Conservation (phyloP, 768 basidiomycete species). For the Mycena belliarum region DNA sequence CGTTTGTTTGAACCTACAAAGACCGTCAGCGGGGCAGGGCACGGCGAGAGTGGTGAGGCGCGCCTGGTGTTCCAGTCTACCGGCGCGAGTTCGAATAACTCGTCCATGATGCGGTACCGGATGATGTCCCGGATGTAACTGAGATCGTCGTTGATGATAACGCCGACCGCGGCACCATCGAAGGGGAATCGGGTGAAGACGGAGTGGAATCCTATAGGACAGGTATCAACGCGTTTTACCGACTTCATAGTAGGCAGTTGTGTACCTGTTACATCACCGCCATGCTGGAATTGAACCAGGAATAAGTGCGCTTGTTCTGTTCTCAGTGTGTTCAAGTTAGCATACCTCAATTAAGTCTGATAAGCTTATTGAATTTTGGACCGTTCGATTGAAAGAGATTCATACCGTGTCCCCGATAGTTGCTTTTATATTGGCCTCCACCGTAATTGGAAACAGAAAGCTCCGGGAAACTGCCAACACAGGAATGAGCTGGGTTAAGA, state of each 20-base stretch:
- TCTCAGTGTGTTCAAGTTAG: neutral
- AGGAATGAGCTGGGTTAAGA: neutral
- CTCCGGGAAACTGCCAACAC: slow-evolving; percentile 23
- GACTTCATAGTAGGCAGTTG: too few relatives aligned
- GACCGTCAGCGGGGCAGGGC: too few relatives aligned
- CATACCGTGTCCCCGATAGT: slow-evolving; percentile 31
- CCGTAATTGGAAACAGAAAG: slow-evolving; percentile 30
- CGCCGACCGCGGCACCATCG: slow-evolving; percentile 10
- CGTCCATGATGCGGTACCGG: slow-evolving; percentile 18
- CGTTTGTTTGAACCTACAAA: slow-evolving; percentile 4
- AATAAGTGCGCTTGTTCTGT: neutral
- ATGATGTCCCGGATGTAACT: slow-evolving; percentile 3
- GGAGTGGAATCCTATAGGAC: slow-evolving; percentile 8
- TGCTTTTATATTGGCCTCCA: slow-evolving; percentile 25
- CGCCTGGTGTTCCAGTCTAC: slow-evolving; percentile 21
- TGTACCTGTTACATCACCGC: slow-evolving; percentile 23
- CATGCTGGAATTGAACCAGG: slow-evolving; percentile 19
- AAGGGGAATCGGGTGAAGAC: slow-evolving; percentile 15
- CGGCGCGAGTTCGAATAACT: slow-evolving; percentile 18
- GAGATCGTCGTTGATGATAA: slow-evolving; percentile 17
- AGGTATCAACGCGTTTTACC: neutral
- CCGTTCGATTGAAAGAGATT: neutral
- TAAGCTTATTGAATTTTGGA: neutral
- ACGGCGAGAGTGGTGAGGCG: too few relatives aligned
- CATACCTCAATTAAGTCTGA: slow-evolving; percentile 12